These are phyloP conservation scores for Closterium sp. DNA, from an alignment of 139 green algal species.

Conservation along the genomic window DNA sequence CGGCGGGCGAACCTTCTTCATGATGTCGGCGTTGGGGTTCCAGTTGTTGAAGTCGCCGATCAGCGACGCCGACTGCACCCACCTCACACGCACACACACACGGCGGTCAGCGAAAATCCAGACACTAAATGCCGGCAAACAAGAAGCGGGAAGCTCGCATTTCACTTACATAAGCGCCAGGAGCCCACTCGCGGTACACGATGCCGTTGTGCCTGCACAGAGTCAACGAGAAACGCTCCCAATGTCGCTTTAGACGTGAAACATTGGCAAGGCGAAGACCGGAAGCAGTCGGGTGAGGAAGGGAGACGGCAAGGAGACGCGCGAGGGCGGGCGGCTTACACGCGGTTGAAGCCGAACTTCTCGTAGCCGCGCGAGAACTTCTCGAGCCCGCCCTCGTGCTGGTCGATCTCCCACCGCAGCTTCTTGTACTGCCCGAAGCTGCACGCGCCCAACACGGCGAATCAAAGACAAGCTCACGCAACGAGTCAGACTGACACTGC, in stretches of 20 bases:
- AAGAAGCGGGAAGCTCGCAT: neutral
- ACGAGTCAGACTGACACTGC: neutral
- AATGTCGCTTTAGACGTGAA: neutral
- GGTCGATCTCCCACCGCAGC: constrained; percentile 53
- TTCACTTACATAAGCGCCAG: constrained; percentile 41
- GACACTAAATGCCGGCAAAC: neutral
- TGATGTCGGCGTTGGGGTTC: constrained; percentile 45
- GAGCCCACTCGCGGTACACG: constrained; percentile 60
- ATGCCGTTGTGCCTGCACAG: constrained; percentile 47
- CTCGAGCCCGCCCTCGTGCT: constrained; percentile 60
- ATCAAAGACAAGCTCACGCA: neutral
- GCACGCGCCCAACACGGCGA: neutral
- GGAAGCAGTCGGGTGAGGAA: neutral
- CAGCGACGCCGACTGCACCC: constrained; percentile 40
- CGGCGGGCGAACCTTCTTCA: constrained; percentile 50
- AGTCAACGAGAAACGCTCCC: neutral
- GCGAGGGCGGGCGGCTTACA: constrained; percentile 10
- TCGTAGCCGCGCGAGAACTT: constrained; percentile 57
- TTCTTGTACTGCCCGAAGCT: constrained; percentile 54
- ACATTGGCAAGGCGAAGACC: constrained; percentile 42
- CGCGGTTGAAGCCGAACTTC: constrained; percentile 56
- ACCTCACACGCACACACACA: neutral
- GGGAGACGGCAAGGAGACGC: neutral
- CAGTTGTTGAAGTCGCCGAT: constrained; percentile 64
- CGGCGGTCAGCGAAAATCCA: neutral